Evolutionary conservation across 1,284 basidiomycete species (phyloP), one percentile per base, ranked within the genome.

Genomic region (Ceratorhiza oryzae-sativae): DNA sequence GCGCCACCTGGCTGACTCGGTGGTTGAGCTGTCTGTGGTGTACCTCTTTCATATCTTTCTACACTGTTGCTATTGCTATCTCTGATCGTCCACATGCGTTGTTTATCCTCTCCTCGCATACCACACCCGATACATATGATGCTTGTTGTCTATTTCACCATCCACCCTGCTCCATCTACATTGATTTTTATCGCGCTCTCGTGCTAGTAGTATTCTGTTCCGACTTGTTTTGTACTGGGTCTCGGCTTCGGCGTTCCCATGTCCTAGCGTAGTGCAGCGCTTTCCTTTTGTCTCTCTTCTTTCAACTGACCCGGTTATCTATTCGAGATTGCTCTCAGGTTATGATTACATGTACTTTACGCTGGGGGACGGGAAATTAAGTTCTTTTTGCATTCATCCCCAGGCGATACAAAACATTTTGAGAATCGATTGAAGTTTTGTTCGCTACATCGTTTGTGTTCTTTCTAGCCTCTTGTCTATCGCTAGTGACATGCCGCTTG

Each of bases 401-500:
- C 3, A 15, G 32, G 32, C 15, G 9, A n/a, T 9, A 10, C 55
- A 27, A n/a, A 25, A 48, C 8, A 8, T 34, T 1, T 55, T 34
- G 36, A 48, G 32, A 4, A 45, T 15, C 42, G 18, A 30, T 41
- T 65, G 5, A 45, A n/a, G 36, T 5, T 39, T 36, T 32, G n/a
- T 39, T 41, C 20, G 23, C 63, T 36, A 56, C 49, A 68, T 34
- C 1, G 87, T 87, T 75, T 89, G 88, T 3, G 87, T 83, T 77
- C 89, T 83, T 78, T 90, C 90, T 76, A 92, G 77, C 79, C 88
- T 83, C 79, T 88, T 89, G 79, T 91, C 90, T 3, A 89, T 83
- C 0, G 83, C 85, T 23, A 84, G 79, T 0, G 85, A 83, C 36
- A 84, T 78, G 13, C 84, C 86, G 67, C 79, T 83, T 8, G 82